Evolutionary conservation across 257 asterid genomes (phyloP), one percentile per base, ranked within the genome.

Genomic region (Petunia secreta): DNA sequence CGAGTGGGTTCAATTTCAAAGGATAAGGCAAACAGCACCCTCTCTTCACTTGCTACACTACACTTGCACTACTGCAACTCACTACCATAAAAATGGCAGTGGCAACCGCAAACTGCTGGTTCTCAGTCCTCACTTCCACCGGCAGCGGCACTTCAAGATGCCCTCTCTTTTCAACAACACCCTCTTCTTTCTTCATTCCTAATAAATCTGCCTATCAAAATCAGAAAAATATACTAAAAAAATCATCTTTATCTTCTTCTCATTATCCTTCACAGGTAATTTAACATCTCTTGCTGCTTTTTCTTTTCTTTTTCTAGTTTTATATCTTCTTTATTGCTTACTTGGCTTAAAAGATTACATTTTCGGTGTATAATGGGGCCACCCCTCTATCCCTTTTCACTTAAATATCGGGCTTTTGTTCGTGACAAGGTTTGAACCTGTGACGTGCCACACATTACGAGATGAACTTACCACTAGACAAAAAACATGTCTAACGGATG

Each of bases 81-180:
- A 6, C 75, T 50, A 52, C 15, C 53, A 11, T 10, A 34, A 25
- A 34, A 79, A 86, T 86, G 89, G 87, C 87, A 57, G 55, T 63
- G 57, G 83, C 87, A 55, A 85, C 84, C 80, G 78, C 82, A 8
- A 36, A 76, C 2, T 15, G 50, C 53, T 82, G 87, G 85, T 82
- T 80, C 78, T 15, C 86, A 16, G 80, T 85, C 37, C 67, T 81
- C 59, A 55, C 84, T 34, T 82, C 87, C 85, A 34, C 85, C 40
- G 78, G 75, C 69, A 55, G 75, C 75, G 75, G 75, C 64, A 81
- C 87, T 79, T 75, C 80, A 66, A 82, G 81, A 10, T 75, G 77
- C 60, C 84, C 84, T 38, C 74, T 86, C 44, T 81, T 81, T 63
- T 37, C 80, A n/a, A n/a, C 89, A 15, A 59, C 75, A 73, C 79